Conservation (phyloP, 495 filamentous ascomycete species). For the Penicillium lagena region DNA sequence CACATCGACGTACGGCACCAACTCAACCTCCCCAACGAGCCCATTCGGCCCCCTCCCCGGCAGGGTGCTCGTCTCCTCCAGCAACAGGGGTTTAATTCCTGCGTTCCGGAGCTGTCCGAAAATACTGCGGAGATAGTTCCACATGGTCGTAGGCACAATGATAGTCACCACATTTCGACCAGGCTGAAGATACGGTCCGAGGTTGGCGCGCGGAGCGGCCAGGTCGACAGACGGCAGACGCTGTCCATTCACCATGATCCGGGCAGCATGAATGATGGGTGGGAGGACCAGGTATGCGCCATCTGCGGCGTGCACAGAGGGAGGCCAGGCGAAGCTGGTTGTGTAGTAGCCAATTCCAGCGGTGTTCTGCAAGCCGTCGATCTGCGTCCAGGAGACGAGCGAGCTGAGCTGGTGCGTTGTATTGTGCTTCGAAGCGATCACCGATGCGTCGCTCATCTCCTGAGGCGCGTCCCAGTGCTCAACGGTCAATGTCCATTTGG, state of each 20-base stretch:
- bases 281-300: conserved; percentile 20
- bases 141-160: conserved; percentile 17
- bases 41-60: conserved; percentile 8
- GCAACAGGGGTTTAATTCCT: not conserved
- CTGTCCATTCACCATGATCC: conserved; percentile 13
- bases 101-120: conserved; percentile 2
- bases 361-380: conserved; percentile 56
- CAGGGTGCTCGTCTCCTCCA: not conserved
- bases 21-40: conserved; percentile 6
- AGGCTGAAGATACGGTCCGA: conserved; percentile 6
- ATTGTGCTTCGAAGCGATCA: conserved; percentile 19
- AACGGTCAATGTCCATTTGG: conserved; percentile 35
- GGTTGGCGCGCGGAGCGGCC: conserved; percentile 6
- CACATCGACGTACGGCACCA: conserved; percentile 8
- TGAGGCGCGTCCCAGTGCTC: conserved; percentile 33
- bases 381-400: conserved; percentile 32
- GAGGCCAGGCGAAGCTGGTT: conserved; percentile 28
- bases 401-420: conserved; percentile 20
- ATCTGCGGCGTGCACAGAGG: conserved; percentile 3
- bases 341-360: conserved; percentile 57
- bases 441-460: conserved; percentile 20
- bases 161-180: conserved; percentile 10
- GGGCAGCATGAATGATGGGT: conserved; percentile 6
- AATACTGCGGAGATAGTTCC: conserved; percentile 21
- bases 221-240: conserved; percentile 13